Percentiles rank a stretch among this genome's conserved stretches.
Evolutionary conservation across 1,139 yeast species (phyloP).

Genomic region (Yamadazyma dushanensis): DNA sequence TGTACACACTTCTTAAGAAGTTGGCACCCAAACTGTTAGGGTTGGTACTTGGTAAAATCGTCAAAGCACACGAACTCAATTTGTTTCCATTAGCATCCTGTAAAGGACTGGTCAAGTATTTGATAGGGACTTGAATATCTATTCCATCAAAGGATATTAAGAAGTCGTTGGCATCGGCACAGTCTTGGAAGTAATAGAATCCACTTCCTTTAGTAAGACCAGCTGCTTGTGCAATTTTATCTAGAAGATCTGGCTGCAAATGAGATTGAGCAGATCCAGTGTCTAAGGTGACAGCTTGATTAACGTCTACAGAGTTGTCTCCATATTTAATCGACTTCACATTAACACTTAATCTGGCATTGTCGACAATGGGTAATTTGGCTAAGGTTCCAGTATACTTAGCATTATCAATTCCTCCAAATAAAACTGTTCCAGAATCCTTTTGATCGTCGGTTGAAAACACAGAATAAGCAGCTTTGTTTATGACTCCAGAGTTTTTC

Average conservation of each 20-base stretch:
- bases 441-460: constrained; percentile 9
- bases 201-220: constrained; percentile 6
- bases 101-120: constrained; percentile 4
- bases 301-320: constrained; percentile 20
- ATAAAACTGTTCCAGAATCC: constrained; percentile 38
- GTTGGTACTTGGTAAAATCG: background rate
- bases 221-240: constrained; percentile 16
- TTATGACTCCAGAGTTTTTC: constrained; percentile 22
- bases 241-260: constrained; percentile 20
- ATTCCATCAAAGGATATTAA: constrained; percentile 32
- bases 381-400: constrained; percentile 39
- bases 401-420: constrained; percentile 53
- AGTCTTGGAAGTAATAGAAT: constrained; percentile 12
- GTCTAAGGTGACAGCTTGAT: constrained; percentile 16
- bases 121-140: constrained; percentile 26
- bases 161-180: constrained; percentile 14
- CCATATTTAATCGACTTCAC: constrained; percentile 18
- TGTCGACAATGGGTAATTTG: constrained; percentile 19
- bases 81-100: constrained; percentile 11
- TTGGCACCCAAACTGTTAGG: constrained; percentile 61
- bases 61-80: constrained; percentile 9
- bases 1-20: constrained; percentile 69
- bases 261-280: constrained; percentile 30
- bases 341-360: constrained; percentile 21
- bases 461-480: constrained; percentile 22